These are phyloP conservation scores for Neoboletus subvelutipes DNA, from an alignment of 768 basidiomycete species.

Conservation along the genomic window DNA sequence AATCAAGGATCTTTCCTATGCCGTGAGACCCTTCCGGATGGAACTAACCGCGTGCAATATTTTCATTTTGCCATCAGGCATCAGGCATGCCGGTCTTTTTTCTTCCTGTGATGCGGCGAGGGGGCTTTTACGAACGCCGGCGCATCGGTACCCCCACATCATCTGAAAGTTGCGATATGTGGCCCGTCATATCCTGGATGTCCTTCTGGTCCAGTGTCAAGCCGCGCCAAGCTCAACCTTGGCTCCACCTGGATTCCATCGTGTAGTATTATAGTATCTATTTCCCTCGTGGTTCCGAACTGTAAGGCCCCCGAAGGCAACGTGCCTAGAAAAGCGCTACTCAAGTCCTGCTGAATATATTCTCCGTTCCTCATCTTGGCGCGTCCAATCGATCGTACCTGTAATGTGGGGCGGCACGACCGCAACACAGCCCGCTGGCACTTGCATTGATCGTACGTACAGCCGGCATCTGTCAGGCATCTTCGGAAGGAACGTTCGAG, in stretches of 20 bases:
- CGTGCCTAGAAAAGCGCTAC: not conserved
- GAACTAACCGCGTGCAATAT: not conserved
- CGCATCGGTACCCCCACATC: not conserved
- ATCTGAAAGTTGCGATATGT: not conserved
- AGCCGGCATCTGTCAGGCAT: no score
- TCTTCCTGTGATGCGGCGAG: not conserved
- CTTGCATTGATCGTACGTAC: not conserved
- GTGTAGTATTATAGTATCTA: not conserved
- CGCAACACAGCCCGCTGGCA: not conserved
- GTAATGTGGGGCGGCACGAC: not conserved
- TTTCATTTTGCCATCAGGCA: not conserved
- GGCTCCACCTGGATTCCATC: not conserved
- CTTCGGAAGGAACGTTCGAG: not conserved
- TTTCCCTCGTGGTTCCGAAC: not conserved
- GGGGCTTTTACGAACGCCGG: not conserved
- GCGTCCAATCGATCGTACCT: no score
- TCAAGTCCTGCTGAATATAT: not conserved
- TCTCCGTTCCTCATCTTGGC: not conserved
- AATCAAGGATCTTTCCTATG: not conserved
- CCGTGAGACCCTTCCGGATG: not conserved
- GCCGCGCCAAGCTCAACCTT: not conserved
- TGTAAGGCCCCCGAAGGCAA: not conserved
- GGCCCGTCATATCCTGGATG: not conserved
- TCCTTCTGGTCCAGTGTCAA: not conserved
- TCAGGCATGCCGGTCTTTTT: not conserved